A percentile compares a stretch with the other conserved stretches of the same genome.
phyloP scores from a whole-genome alignment of 371 early-diverging fungal genomes.

The Coemansia linderi region DNA sequence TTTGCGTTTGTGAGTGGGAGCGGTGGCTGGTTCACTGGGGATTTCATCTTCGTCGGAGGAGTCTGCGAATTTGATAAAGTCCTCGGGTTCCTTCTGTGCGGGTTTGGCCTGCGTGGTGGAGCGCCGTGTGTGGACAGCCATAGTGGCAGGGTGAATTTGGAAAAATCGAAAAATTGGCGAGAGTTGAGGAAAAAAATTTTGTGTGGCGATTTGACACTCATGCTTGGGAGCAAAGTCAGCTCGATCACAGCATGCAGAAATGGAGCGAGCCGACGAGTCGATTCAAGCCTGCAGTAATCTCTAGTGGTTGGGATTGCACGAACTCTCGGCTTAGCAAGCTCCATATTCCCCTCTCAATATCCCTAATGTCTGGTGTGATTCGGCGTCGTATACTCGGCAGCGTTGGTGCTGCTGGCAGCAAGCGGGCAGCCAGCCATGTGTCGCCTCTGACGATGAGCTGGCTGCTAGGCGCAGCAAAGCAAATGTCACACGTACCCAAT shows the following conservation, averaged over 20 bases:
- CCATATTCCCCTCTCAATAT: background rate
- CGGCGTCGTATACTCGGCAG: background rate
- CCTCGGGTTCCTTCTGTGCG: conserved; percentile 14
- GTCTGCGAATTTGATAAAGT: conserved; percentile 25
- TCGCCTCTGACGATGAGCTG: conserved; percentile 19
- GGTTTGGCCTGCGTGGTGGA: background rate
- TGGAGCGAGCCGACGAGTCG: background rate
- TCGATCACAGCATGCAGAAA: background rate
- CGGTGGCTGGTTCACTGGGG: background rate
- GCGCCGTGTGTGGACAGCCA: background rate
- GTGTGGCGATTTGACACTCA: no score
- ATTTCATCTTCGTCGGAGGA: conserved; percentile 20
- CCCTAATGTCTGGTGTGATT: conserved; percentile 4
- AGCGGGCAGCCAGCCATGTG: conserved; percentile 37
- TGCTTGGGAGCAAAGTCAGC: background rate
- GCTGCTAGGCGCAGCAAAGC: conserved; percentile 29
- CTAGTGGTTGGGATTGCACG: background rate
- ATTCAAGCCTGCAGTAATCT: background rate
- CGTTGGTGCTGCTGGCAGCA: background rate
- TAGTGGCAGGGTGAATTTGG: background rate
- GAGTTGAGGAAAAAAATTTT: no score
- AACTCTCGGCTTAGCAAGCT: background rate
- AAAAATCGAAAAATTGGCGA: background rate
- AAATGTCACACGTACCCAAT: conserved; percentile 55
- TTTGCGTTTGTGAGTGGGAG: conserved; percentile 13